Evolutionary conservation across 257 asterid species (phyloP).

Genomic region (Rehmannia glutinosa): DNA sequence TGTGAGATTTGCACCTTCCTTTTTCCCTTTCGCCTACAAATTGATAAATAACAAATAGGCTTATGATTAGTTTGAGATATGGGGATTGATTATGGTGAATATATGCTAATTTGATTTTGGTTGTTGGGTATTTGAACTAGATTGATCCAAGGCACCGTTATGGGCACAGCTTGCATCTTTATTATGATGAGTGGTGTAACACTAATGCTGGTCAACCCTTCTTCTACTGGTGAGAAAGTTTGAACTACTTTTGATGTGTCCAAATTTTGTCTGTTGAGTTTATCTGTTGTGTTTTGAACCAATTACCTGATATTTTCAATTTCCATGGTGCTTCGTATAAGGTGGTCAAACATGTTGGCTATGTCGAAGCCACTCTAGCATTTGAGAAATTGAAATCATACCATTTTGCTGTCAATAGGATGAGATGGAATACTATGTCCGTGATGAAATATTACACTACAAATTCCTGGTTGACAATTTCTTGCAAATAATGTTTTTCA

Average conservation of each 20-base stretch:
- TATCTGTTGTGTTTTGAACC: background rate
- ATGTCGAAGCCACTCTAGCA: background rate
- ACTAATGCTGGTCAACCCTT: slow-evolving; percentile 85
- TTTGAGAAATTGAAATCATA: background rate
- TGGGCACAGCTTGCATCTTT: slow-evolving; percentile 79
- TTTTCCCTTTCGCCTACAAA: background rate
- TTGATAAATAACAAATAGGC: background rate
- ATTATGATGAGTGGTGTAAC: slow-evolving; percentile 82
- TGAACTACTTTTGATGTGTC: background rate
- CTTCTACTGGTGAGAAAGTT: slow-evolving; percentile 69
- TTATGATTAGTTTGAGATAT: background rate
- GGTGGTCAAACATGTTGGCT: slow-evolving; percentile 23
- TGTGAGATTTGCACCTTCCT: slow-evolving; percentile 38
- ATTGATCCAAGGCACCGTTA: slow-evolving; percentile 96
- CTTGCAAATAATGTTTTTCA: background rate
- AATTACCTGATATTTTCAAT: background rate
- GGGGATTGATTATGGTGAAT: background rate
- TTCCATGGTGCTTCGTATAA: background rate
- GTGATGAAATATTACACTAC: background rate
- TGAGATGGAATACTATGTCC: slow-evolving; percentile 1
- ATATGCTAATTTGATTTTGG: background rate
- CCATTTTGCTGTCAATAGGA: background rate
- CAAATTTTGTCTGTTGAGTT: background rate
- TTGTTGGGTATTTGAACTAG: slow-evolving; percentile 35
- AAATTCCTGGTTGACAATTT: background rate